A percentile compares a stretch with the other conserved stretches of the same genome.
Evolutionary conservation across 2,329 filamentous ascomycete genomes (phyloP).

Genomic region (Pseudogymnoascus sp.): DNA sequence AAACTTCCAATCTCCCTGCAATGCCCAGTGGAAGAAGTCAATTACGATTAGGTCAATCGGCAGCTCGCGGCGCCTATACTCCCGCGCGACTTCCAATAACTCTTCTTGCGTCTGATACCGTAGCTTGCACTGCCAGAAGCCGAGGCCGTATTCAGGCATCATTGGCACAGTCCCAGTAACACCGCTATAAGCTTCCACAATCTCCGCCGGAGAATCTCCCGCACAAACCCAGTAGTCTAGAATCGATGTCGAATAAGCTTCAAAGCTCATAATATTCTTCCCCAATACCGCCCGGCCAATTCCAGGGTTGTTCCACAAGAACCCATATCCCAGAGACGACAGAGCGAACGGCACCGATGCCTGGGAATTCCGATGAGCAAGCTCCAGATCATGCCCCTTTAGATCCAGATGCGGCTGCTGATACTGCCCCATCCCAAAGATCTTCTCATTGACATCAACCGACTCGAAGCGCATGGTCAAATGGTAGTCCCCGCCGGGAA

Average conservation of each 20-base stretch:
- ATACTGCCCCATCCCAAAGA: constrained; percentile 66
- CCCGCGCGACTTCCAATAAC: constrained; percentile 50
- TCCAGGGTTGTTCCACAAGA: constrained; percentile 60
- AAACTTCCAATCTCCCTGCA: constrained; percentile 62
- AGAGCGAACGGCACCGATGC: constrained; percentile 57
- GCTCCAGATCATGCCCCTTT: constrained; percentile 55
- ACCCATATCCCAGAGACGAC: constrained; percentile 53
- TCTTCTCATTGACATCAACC: constrained; percentile 45
- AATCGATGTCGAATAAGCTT: constrained; percentile 48
- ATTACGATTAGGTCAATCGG: constrained; percentile 60
- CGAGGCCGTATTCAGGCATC: constrained; percentile 63
- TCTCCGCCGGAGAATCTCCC: constrained; percentile 47
- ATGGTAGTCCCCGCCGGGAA: constrained; percentile 44
- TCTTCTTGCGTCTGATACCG: constrained; percentile 61
- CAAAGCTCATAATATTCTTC: constrained; percentile 54
- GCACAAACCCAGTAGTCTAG: constrained; percentile 61
- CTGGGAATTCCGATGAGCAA: constrained; percentile 61
- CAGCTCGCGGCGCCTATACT: constrained; percentile 47
- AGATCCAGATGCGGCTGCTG: constrained; percentile 57
- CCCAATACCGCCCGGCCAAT: constrained; percentile 55
- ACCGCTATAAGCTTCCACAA: constrained; percentile 48
- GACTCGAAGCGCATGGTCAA: constrained; percentile 54
- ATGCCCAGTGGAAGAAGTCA: constrained; percentile 62
- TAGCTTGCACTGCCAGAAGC: constrained; percentile 63
- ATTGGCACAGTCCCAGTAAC: constrained; percentile 56